A percentile compares a stretch with the other conserved stretches of the same genome.
Conservation (phyloP, 345 rosid species). For the Salix dunnii region DNA sequence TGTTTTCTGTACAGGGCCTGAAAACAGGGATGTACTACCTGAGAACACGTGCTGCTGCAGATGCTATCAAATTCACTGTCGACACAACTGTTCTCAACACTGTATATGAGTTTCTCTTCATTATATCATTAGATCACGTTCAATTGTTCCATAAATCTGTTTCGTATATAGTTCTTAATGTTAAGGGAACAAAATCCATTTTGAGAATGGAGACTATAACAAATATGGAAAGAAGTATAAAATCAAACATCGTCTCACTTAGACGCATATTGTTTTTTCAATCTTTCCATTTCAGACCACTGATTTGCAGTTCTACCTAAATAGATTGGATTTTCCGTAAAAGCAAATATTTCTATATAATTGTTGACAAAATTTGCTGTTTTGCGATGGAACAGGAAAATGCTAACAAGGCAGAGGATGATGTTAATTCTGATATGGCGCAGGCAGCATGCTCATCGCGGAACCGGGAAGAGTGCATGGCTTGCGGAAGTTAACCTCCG, state of each 20-base stretch:
- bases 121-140: background rate
- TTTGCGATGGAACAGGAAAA: constrained; percentile 9
- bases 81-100: constrained; percentile 53
- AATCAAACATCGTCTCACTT: background rate
- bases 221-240: background rate
- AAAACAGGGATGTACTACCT: constrained; percentile 93
- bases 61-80: constrained; percentile 90
- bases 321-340: background rate
- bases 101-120: background rate
- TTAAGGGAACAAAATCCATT: background rate
- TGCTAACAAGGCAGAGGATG: background rate
- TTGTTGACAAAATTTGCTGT: background rate
- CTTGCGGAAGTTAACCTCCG: constrained; percentile 61
- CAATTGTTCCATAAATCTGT: background rate
- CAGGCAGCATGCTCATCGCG: constrained; percentile 71
- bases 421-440: constrained; percentile 37
- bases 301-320: background rate
- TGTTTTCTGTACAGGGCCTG: constrained; percentile 47
- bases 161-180: background rate
- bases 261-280: background rate
- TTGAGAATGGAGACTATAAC: background rate
- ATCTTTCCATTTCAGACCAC: background rate
- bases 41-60: constrained; percentile 90
- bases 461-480: constrained; percentile 74
- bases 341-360: background rate